Conservation (phyloP, 2,329 filamentous ascomycete genomes). For the Talaromyces rugulosus region DNA sequence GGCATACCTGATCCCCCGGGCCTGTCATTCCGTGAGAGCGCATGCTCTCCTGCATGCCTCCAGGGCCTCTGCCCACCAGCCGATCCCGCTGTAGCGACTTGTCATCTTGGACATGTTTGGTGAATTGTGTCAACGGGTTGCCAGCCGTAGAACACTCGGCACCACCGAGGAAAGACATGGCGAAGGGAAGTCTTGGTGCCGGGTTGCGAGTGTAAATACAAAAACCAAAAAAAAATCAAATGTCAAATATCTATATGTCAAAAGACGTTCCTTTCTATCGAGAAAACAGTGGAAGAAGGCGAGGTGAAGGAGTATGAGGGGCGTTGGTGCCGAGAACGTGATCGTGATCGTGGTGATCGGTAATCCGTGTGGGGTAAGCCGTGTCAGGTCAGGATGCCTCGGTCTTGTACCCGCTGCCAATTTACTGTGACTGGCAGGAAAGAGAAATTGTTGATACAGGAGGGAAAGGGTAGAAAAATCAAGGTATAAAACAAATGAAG, state of each 20-base stretch:
- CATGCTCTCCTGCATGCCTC: conserved; percentile 70
- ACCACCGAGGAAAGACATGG: conserved; percentile 93
- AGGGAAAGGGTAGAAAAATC: neutral
- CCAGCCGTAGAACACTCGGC: conserved; percentile 94
- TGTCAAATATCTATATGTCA: neutral
- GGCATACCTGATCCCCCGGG: conserved; percentile 66
- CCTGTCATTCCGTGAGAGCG: conserved; percentile 65
- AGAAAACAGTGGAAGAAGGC: neutral
- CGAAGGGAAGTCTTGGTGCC: neutral
- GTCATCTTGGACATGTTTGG: conserved; percentile 95
- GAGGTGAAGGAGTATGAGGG: neutral
- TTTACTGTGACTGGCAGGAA: neutral
- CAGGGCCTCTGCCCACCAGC: conserved; percentile 69
- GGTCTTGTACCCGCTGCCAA: neutral
- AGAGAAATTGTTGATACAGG: neutral
- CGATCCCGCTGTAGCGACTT: conserved; percentile 90
- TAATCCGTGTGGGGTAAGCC: neutral
- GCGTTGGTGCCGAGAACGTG: neutral
- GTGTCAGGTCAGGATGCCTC: neutral
- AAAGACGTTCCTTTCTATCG: neutral
- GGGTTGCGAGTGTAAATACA: neutral
- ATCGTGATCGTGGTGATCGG: neutral
- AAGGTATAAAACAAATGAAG: neutral
- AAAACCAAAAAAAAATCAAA: neutral
- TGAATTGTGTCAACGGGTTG: conserved; percentile 95